Percentiles rank a stretch among this genome's conserved stretches.
These are phyloP conservation scores for Wickerhamomyces xylosicus DNA, from an alignment of 805 yeast species.

Conservation along the genomic window DNA sequence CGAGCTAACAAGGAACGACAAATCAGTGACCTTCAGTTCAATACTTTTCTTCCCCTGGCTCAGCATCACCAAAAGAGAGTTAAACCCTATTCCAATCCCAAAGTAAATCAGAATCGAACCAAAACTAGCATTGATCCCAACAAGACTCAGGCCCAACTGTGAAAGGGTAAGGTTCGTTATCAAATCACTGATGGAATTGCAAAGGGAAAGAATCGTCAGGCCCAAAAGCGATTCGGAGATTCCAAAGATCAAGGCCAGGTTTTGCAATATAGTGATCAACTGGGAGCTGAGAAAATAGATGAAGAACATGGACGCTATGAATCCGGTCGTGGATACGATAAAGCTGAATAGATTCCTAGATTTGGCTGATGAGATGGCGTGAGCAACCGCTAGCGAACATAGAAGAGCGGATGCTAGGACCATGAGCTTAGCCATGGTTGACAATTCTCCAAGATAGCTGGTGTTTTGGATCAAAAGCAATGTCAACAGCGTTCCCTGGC, in stretches of 20 bases:
- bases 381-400: no score
- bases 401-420: no score
- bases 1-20: not conserved
- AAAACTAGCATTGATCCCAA: constrained; percentile 94
- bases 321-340: constrained; percentile 41
- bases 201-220: constrained; percentile 79
- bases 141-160: constrained; percentile 67
- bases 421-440: no score
- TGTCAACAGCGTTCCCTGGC: no score
- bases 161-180: constrained; percentile 78
- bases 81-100: constrained; percentile 56
- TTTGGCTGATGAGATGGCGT: no score
- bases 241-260: constrained; percentile 46
- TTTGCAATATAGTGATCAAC: constrained; percentile 52
- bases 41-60: not conserved
- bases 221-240: constrained; percentile 79
- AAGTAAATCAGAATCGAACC: constrained; percentile 85
- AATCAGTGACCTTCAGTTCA: not conserved
- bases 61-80: constrained; percentile 41
- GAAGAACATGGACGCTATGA: constrained; percentile 54
- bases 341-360: not conserved
- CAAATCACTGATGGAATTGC: constrained; percentile 87
- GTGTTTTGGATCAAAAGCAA: no score
- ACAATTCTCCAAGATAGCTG: no score
- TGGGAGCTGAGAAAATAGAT: constrained; percentile 63